Percentiles rank a stretch among this genome's conserved stretches.
Conservation (phyloP, 2,329 filamentous ascomycete species). For the Cercospora sp. region DNA sequence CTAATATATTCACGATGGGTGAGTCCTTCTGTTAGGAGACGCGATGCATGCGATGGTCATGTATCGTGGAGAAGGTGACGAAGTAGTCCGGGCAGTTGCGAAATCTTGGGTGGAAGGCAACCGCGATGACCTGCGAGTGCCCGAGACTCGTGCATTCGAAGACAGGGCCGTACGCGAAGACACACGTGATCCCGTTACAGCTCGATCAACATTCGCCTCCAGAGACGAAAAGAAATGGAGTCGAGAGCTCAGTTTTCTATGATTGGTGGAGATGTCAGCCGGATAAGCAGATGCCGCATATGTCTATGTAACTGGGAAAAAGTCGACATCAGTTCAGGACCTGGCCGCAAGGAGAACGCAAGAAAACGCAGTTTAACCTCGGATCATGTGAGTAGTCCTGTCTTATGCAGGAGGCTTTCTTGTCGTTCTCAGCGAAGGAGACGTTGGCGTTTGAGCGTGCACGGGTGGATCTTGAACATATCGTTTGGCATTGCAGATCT, state of each 20-base stretch:
- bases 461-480: neutral
- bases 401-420: neutral
- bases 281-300: neutral
- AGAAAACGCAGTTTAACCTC: neutral
- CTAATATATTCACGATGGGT: slow-evolving; percentile 24
- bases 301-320: neutral
- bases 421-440: neutral
- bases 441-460: neutral
- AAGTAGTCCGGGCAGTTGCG: slow-evolving; percentile 27
- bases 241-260: neutral
- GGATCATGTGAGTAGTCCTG: neutral
- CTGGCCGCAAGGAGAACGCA: neutral
- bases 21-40: slow-evolving; percentile 43
- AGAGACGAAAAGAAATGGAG: neutral
- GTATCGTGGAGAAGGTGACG: slow-evolving; percentile 29
- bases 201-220: neutral
- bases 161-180: too few relatives aligned
- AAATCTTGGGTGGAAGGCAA: neutral
- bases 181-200: too few relatives aligned
- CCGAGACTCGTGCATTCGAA: too few relatives aligned
- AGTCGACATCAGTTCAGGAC: neutral
- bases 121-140: too few relatives aligned
- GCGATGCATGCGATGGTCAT: slow-evolving; percentile 44
- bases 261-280: neutral
- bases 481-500: neutral